Conservation (phyloP, 2,329 filamentous ascomycete species). For the Tolypocladium tropicale region DNA sequence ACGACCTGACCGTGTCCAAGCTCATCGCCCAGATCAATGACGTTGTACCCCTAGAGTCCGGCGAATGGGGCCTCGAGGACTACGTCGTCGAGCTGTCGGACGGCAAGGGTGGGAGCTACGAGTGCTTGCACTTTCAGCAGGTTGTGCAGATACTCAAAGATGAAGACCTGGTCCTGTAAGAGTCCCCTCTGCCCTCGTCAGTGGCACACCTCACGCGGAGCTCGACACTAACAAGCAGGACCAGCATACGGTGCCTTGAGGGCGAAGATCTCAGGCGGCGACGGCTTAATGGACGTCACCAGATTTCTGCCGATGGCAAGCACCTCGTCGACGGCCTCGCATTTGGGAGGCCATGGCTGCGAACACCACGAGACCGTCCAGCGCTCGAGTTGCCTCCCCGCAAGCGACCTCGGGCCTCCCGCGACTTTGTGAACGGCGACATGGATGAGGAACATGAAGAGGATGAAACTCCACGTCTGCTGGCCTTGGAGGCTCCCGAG, state of each 20-base stretch:
- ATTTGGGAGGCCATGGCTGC: slow-evolving; percentile 66
- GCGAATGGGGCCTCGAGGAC: slow-evolving; percentile 79
- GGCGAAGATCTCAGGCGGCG: slow-evolving; percentile 64
- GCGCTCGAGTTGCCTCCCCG: slow-evolving; percentile 60
- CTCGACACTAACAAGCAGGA: neutral
- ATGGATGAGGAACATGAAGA: slow-evolving; percentile 28
- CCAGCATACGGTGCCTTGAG: slow-evolving; percentile 67
- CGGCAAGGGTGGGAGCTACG: slow-evolving; percentile 52
- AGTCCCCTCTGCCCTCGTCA: slow-evolving; percentile 8
- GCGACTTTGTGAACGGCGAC: slow-evolving; percentile 26
- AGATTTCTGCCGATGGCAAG: slow-evolving; percentile 69
- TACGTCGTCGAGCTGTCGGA: slow-evolving; percentile 69
- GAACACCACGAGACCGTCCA: slow-evolving; percentile 50
- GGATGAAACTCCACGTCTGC: slow-evolving; percentile 15
- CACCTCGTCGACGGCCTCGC: slow-evolving; percentile 79
- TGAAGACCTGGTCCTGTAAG: slow-evolving; percentile 74
- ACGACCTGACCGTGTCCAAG: slow-evolving; percentile 60
- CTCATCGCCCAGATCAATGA: slow-evolving; percentile 73
- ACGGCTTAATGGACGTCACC: slow-evolving; percentile 64
- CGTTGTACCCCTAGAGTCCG: slow-evolving; percentile 69
- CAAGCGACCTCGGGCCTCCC: slow-evolving; percentile 51
- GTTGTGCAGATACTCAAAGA: slow-evolving; percentile 63
- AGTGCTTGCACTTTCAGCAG: slow-evolving; percentile 78
- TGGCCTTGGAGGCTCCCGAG: slow-evolving; percentile 22
- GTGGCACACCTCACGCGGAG: too few relatives aligned